These are phyloP conservation scores for Fusarium nurragi DNA, from an alignment of 2,329 filamentous ascomycete species.

Conservation along the genomic window DNA sequence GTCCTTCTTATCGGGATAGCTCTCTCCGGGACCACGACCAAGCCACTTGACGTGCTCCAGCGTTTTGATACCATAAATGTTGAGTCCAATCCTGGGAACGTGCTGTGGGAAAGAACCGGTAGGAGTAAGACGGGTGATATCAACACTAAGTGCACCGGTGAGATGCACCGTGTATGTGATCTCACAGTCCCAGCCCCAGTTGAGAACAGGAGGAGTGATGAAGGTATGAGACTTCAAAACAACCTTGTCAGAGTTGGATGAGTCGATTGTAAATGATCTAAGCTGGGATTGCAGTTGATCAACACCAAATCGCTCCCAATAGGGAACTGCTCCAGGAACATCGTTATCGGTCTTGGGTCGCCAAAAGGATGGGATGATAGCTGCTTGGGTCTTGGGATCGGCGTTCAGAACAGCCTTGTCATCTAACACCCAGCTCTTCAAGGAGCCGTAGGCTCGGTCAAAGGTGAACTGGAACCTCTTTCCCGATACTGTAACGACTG, in stretches of 20 bases:
- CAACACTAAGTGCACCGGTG: constrained; percentile 57
- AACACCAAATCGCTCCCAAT: constrained; percentile 66
- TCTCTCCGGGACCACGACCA: constrained; percentile 71
- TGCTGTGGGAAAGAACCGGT: constrained; percentile 62
- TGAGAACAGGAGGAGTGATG: constrained; percentile 67
- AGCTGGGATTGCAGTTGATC: constrained; percentile 58
- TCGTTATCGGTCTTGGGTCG: constrained; percentile 75
- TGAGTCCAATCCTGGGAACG: constrained; percentile 70
- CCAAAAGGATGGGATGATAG: constrained; percentile 64
- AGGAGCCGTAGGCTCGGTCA: constrained; percentile 55
- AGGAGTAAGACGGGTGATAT: constrained; percentile 55
- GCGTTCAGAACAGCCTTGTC: constrained; percentile 49
- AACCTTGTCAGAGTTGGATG: constrained; percentile 55
- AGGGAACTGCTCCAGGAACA: constrained; percentile 59
- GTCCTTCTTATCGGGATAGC: constrained; percentile 69
- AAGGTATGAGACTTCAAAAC: constrained; percentile 64
- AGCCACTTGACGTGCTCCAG: constrained; percentile 66
- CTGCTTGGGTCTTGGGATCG: constrained; percentile 50
- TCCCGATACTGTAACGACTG: constrained; percentile 24
- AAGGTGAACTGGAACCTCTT: constrained; percentile 54
- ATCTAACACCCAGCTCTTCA: constrained; percentile 54
- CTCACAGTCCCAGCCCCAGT: constrained; percentile 64
- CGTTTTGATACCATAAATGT: constrained; percentile 59
- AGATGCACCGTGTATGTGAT: constrained; percentile 62
- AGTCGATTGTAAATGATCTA: constrained; percentile 51